Base-by-base conservation (phyloP, 805 yeast species). In the Tetrapisispora fleetii region DNA sequence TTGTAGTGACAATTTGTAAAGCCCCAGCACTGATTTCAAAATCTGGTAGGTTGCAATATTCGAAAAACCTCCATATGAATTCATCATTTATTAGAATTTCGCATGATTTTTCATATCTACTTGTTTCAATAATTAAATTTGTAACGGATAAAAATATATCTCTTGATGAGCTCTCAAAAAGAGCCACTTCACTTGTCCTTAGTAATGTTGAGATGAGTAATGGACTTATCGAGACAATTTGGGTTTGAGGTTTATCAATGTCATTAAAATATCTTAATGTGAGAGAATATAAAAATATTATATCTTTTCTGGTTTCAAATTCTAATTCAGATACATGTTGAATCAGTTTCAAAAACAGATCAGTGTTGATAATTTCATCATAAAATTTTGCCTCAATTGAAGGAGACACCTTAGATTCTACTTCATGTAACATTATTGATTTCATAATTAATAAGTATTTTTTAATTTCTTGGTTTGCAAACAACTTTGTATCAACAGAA, bases 21-120 rank as follows among this genome's bases (percentile, higher is more conserved):
- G 95, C 79, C 62, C 89, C 96, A 0, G 97, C 86, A 49, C 95
- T 88, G 18, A 85, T 79, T 67, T 93, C 98, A 69, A 93, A 93
- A 30, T 84, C 79, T 3, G 82, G 83, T 36, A 77, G 72, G 55
- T 80, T 83, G 37, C 86, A 85, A 62, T 85, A 87, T 43, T 77
- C 79, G 66, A 93, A 91, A 57, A 80, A 82, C 52, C 79, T 77
- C 99, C 99, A 93, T 53, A 91, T 74, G 19, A 70, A 67, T 19
- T 78, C 75, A 53, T 80, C 80, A 40, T 72, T 67, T 37, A 91
- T 59, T 13, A 88, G 71, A 50, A 75, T 73, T 46, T 73, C 70
- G 33, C 83, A 76, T 48, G 93, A 72, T 42, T 70, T 73, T 64
- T 89, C 96, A 62, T 81, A 80, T 59, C 84, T 85, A 52, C 88